Conservation (phyloP, 1,284 basidiomycete genomes). For the Inonotus obliquus region DNA sequence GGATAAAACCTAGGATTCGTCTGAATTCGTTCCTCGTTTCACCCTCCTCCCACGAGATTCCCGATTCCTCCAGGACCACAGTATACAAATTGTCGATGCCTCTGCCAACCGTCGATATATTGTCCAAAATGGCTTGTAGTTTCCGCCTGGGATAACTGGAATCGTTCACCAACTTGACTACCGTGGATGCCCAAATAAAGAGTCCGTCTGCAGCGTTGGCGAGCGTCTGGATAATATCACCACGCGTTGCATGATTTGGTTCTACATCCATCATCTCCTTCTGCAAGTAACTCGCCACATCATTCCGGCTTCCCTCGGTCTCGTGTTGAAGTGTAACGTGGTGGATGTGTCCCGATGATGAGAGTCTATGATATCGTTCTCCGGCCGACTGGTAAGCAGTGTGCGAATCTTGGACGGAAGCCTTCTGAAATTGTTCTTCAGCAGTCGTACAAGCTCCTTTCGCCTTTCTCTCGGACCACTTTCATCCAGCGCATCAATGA, state of each 20-base stretch:
- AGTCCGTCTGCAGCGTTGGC: not conserved
- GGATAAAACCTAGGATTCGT: not conserved
- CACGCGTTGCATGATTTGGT: no score
- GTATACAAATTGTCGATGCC: not conserved
- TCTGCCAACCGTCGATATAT: not conserved
- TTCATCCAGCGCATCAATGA: not conserved
- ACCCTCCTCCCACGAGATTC: not conserved
- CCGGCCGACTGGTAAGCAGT: not conserved
- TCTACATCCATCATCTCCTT: not conserved
- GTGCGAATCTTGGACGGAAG: not conserved
- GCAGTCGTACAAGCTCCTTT: not conserved
- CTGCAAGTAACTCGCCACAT: not conserved
- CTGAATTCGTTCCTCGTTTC: not conserved
- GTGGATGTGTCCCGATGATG: not conserved
- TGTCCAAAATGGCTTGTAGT: not conserved
- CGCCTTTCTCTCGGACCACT: not conserved
- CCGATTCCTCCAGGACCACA: not conserved
- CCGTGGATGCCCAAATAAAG: conserved; percentile 2
- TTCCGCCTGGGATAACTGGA: not conserved
- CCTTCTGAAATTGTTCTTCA: not conserved
- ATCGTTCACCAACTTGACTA: not conserved
- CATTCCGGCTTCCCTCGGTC: not conserved
- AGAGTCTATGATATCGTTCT: not conserved
- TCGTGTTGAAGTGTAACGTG: not conserved
- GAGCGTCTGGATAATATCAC: not conserved